These are phyloP conservation scores for Apiotrichum siamense DNA, from an alignment of 1,284 basidiomycete species.

Conservation along the genomic window DNA sequence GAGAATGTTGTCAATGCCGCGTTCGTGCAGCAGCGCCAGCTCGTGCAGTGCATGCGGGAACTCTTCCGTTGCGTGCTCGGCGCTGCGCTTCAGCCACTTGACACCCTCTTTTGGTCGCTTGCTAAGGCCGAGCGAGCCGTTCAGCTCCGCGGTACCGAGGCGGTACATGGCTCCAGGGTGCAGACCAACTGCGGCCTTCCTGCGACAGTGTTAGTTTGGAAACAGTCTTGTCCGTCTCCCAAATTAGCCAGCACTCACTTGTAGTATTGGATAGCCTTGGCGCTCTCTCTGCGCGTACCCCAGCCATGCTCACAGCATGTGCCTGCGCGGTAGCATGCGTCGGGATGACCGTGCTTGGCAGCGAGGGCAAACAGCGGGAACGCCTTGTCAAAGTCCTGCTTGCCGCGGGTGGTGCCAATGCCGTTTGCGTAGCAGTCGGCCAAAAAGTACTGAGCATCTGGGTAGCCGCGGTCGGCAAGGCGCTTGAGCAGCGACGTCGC, in stretches of 20 bases:
- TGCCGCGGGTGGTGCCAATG: constrained; percentile 77
- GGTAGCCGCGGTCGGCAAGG: constrained; percentile 87
- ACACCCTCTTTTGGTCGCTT: constrained; percentile 92
- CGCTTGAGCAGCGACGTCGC: constrained; percentile 79
- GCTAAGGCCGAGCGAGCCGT: constrained; percentile 83
- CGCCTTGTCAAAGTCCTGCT: constrained; percentile 94
- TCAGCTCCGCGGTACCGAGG: constrained; percentile 90
- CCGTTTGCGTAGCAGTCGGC: constrained; percentile 98
- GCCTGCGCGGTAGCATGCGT: constrained; percentile 90
- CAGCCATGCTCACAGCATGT: constrained; percentile 99
- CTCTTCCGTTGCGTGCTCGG: constrained; percentile 88
- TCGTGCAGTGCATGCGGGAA: constrained; percentile 97
- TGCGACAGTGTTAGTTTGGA: constrained; percentile 24
- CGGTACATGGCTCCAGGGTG: constrained; percentile 97
- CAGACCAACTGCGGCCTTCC: constrained; percentile 81
- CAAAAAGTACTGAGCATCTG: constrained; percentile 91
- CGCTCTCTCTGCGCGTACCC: constrained; percentile 87
- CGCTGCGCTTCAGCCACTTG: constrained; percentile 95
- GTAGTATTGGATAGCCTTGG: constrained; percentile 90
- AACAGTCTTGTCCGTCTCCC: too few relatives aligned
- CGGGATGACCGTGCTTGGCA: constrained; percentile 96
- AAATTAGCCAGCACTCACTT: constrained; percentile 49
- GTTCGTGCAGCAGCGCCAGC: constrained; percentile 86
- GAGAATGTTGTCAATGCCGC: constrained; percentile 91
- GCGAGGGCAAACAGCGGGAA: constrained; percentile 94